These are phyloP conservation scores for Smallanthus sonchifolius DNA, from an alignment of 129 eudicot genomes.

Conservation along the genomic window DNA sequence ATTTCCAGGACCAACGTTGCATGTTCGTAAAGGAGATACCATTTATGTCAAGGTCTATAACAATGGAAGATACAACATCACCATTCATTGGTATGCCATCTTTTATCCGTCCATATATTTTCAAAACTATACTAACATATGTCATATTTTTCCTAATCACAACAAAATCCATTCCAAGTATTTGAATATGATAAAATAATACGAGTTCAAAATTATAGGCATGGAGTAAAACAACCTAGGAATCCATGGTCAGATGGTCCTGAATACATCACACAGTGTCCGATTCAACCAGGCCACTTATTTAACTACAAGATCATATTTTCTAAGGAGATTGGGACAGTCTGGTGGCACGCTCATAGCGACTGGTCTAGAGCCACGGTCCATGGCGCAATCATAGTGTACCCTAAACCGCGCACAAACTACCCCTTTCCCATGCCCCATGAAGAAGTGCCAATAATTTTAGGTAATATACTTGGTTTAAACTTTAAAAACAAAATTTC, in stretches of 20 bases:
- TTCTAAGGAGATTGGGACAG: conserved; percentile 56
- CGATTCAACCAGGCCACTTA: conserved; percentile 46
- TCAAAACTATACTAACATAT: no score
- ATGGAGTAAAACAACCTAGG: conserved; percentile 61
- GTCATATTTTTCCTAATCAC: no score
- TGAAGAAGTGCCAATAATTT: conserved; percentile 47
- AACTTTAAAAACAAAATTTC: background rate
- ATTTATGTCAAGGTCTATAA: conserved; percentile 45
- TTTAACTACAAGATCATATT: conserved; percentile 46
- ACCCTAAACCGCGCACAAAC: conserved; percentile 23
- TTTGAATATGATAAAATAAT: background rate
- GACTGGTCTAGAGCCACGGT: conserved; percentile 74
- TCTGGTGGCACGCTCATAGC: conserved; percentile 84
- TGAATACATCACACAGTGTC: conserved; percentile 60
- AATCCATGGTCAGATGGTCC: conserved; percentile 83
- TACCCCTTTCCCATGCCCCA: conserved; percentile 57
- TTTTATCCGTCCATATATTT: no score
- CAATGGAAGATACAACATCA: conserved; percentile 43
- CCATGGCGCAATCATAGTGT: conserved; percentile 50
- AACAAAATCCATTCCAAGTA: no score
- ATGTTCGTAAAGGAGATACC: conserved; percentile 43
- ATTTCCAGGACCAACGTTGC: conserved; percentile 65
- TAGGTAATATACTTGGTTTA: conserved; percentile 26
- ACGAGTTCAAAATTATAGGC: conserved; percentile 39
- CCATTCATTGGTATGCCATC: conserved; percentile 52